phyloP scores from a whole-genome alignment of 1,139 yeast genomes.

The Geotrichum histeridarum region DNA sequence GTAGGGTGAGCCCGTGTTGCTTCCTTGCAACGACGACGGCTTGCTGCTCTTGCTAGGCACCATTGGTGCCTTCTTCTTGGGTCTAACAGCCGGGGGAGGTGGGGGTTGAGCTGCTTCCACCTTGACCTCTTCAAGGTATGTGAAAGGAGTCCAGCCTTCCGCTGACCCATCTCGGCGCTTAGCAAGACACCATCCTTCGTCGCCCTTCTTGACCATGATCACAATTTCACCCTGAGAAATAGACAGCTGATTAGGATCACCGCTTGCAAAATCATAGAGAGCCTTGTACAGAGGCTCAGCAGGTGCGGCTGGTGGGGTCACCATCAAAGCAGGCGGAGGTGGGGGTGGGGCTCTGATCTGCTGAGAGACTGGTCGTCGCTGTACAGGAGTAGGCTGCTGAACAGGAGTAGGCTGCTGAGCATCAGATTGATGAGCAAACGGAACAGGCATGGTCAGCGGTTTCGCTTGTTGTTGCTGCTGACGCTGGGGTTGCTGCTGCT shows the following conservation, averaged over 20 bases:
- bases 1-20: conserved; percentile 6
- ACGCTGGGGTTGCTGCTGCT: conserved; percentile 15
- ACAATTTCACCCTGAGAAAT: conserved; percentile 70
- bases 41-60: conserved; percentile 5
- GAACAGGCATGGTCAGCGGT: conserved; percentile 29
- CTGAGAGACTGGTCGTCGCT: conserved; percentile 21
- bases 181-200: conserved; percentile 90
- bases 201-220: conserved; percentile 60
- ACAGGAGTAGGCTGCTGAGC: conserved; percentile 36
- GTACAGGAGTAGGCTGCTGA: conserved; percentile 35
- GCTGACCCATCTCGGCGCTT: conserved; percentile 64
- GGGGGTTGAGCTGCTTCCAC: conserved; percentile 4
- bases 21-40: neutral
- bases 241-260: conserved; percentile 77
- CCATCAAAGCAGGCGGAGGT: conserved; percentile 61
- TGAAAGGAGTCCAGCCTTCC: conserved; percentile 97
- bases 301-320: conserved; percentile 48
- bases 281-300: conserved; percentile 78
- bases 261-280: conserved; percentile 85
- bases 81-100: conserved; percentile 3
- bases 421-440: conserved; percentile 20
- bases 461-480: conserved; percentile 21
- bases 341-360: conserved; percentile 29
- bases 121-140: conserved; percentile 64
- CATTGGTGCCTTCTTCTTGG: conserved; percentile 10